Conservation (phyloP, 495 filamentous ascomycete genomes). For the Penicillium paradoxum region DNA sequence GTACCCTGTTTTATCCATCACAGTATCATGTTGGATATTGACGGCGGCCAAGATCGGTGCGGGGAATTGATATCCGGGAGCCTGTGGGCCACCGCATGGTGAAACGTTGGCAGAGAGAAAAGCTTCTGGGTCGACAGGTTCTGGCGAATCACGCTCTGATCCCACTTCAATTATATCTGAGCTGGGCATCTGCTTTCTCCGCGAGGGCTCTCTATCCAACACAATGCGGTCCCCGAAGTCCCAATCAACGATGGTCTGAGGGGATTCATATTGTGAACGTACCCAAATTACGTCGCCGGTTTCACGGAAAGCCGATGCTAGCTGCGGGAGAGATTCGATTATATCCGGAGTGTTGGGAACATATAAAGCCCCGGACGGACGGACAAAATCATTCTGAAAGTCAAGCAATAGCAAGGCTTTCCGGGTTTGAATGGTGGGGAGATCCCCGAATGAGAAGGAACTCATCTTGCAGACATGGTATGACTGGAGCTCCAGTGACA, state of each 20-base stretch:
- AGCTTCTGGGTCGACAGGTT: slow-evolving; percentile 52
- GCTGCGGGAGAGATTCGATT: slow-evolving; percentile 56
- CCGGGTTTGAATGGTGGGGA: slow-evolving; percentile 60
- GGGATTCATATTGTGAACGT: slow-evolving; percentile 65
- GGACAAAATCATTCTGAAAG: slow-evolving; percentile 88
- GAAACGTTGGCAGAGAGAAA: slow-evolving; percentile 53
- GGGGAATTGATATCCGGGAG: slow-evolving; percentile 64
- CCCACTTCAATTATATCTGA: slow-evolving; percentile 19
- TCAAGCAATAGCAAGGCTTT: slow-evolving; percentile 83
- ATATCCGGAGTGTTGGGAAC: slow-evolving; percentile 61
- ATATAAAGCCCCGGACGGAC: slow-evolving; percentile 61
- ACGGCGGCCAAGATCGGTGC: slow-evolving; percentile 53
- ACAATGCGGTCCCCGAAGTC: slow-evolving; percentile 39
- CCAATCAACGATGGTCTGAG: slow-evolving; percentile 48
- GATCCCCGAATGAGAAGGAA: slow-evolving; percentile 33
- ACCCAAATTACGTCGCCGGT: slow-evolving; percentile 85
- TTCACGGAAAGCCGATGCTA: slow-evolving; percentile 71
- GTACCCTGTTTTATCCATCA: slow-evolving; percentile 78
- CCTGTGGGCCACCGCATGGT: slow-evolving; percentile 55
- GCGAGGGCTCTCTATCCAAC: slow-evolving; percentile 21
- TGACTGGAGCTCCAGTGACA: background rate
- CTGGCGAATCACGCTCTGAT: slow-evolving; percentile 22
- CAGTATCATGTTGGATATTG: slow-evolving; percentile 54
- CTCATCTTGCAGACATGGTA: slow-evolving; percentile 34
- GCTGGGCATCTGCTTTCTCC: slow-evolving; percentile 3